Percentiles rank a stretch among this genome's conserved stretches.
These are phyloP conservation scores for Limnanthes douglasii DNA, from an alignment of 345 rosid genomes.

Conservation along the genomic window DNA sequence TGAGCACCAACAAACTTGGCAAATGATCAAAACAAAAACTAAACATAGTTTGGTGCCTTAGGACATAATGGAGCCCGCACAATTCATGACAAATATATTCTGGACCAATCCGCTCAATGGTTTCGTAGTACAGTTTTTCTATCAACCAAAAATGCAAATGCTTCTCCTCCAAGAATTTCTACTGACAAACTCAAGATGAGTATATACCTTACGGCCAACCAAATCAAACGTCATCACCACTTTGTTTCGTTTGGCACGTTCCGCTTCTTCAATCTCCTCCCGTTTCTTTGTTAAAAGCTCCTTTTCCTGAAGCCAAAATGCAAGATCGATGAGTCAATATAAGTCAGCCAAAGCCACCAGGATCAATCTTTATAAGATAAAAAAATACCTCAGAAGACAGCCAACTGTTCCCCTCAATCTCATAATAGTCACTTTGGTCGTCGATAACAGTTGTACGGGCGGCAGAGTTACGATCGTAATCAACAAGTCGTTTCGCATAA, in stretches of 20 bases:
- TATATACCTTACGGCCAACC: slow-evolving; percentile 80
- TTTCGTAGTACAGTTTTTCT: too few species aligned
- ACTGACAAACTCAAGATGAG: too few species aligned
- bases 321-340: neutral
- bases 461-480: slow-evolving; percentile 79
- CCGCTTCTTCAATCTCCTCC: slow-evolving; percentile 71
- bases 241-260: slow-evolving; percentile 51
- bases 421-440: slow-evolving; percentile 96
- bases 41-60: too few species aligned
- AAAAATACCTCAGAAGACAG: slow-evolving; percentile 76
- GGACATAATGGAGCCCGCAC: too few species aligned
- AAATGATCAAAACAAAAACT: neutral
- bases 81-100: too few species aligned
- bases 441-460: slow-evolving; percentile 92
- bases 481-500: slow-evolving; percentile 83
- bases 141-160: too few species aligned
- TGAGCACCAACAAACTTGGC: neutral
- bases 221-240: slow-evolving; percentile 83
- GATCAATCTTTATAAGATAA: too few species aligned
- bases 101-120: too few species aligned
- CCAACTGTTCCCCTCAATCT: slow-evolving; percentile 87
- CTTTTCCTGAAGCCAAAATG: slow-evolving; percentile 39
- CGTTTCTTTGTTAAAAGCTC: slow-evolving; percentile 71
- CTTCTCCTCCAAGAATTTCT: too few species aligned
- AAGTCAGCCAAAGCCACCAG: too few species aligned